A percentile compares a stretch with the other conserved stretches of the same genome.
phyloP scores from a whole-genome alignment of 345 rosid species.

The Euphorbia peplus region DNA sequence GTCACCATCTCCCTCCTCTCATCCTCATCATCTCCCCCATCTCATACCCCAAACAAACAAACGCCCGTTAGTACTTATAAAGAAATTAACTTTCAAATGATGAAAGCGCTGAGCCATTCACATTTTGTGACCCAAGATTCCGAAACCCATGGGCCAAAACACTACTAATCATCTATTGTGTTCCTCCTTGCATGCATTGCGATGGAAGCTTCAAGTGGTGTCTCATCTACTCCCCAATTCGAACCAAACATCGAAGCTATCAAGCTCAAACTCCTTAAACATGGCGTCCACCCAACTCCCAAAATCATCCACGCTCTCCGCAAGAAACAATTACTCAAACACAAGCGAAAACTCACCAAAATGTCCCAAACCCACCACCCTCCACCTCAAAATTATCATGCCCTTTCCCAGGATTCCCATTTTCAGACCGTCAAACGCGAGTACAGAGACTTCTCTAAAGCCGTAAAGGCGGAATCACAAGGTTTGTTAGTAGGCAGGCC shows the following conservation, averaged over 20 bases:
- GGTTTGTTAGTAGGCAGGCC: conserved; percentile 62
- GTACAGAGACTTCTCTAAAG: conserved; percentile 57
- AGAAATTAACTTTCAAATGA: no score
- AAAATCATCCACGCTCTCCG: conserved; percentile 64
- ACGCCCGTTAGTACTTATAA: no score
- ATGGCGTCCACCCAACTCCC: conserved; percentile 68
- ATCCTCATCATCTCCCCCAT: no score
- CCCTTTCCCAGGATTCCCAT: conserved; percentile 46
- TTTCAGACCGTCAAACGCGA: conserved; percentile 53
- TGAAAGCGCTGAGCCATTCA: no score
- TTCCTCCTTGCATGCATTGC: neutral
- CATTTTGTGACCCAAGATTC: no score
- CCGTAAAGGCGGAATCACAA: conserved; percentile 24
- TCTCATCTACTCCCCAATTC: conserved; percentile 33
- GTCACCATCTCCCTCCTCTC: no score
- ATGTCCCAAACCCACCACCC: conserved; percentile 26
- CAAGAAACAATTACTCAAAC: conserved; percentile 74
- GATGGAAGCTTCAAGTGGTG: conserved; percentile 57
- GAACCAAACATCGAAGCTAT: conserved; percentile 61
- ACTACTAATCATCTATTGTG: no score
- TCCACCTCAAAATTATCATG: conserved; percentile 38
- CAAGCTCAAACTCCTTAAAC: conserved; percentile 44
- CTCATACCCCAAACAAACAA: no score
- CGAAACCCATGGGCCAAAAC: neutral
- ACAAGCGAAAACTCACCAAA: conserved; percentile 59